phyloP scores from a whole-genome alignment of 768 basidiomycete genomes.

The Psilocybe tampanensis region DNA sequence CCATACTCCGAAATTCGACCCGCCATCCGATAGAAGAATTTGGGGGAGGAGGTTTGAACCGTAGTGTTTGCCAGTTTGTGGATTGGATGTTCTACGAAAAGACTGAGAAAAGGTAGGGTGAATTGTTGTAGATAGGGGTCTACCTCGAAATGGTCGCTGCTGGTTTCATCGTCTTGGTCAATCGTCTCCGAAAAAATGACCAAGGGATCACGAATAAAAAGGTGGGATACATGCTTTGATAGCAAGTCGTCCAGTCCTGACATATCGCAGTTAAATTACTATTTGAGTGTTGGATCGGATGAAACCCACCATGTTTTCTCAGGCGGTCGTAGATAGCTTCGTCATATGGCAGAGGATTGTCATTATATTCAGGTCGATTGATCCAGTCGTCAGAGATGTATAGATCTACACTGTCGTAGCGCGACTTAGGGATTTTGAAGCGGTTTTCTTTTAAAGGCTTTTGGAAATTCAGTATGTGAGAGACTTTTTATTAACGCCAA shows the following conservation, averaged over 20 bases:
- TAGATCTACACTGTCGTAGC: constrained; percentile 94
- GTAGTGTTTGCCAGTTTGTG: constrained; percentile 98
- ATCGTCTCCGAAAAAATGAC: constrained; percentile 95
- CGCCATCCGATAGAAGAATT: constrained; percentile 95
- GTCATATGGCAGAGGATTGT: constrained; percentile 81
- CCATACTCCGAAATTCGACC: constrained; percentile 98
- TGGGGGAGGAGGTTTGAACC: constrained; percentile 97
- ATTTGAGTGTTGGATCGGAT: not conserved
- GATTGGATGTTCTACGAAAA: constrained; percentile 88
- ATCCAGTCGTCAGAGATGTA: constrained; percentile 88
- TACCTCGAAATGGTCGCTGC: constrained; percentile 97
- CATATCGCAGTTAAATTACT: not conserved
- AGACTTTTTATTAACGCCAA: not conserved
- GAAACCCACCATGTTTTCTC: constrained; percentile 68
- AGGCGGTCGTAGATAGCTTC: constrained; percentile 73
- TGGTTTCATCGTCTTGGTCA: constrained; percentile 84
- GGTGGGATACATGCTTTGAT: constrained; percentile 89
- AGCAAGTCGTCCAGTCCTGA: constrained; percentile 85
- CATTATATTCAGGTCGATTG: constrained; percentile 94
- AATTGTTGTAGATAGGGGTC: constrained; percentile 6
- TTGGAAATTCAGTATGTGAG: constrained; percentile 3
- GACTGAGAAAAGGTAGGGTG: not conserved
- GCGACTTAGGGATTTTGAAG: constrained; percentile 90
- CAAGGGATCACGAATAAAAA: constrained; percentile 97
- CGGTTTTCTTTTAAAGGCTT: constrained; percentile 79